Base-by-base conservation (phyloP, 352 stramenopile genomes). In the Phytophthora syringae region DNA sequence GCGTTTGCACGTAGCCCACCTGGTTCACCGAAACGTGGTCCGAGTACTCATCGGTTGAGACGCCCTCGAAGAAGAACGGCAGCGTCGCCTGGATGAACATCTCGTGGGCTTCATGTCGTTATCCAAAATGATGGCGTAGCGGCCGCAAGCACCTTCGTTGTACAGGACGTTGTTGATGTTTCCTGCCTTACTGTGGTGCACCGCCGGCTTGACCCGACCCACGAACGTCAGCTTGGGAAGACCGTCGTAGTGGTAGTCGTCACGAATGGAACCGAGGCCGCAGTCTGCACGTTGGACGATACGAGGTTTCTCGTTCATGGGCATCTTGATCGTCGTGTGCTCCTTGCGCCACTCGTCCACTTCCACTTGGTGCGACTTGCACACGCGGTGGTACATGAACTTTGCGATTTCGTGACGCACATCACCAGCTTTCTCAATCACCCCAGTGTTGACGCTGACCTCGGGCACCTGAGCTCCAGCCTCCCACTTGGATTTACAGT, bases 181-280 rank as follows among this genome's bases (percentile, higher is more conserved):
- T n/a, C n/a, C n/a, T 92, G 84, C 84, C 60, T 93, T 93, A 25
- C 69, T 82, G 70, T 93, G 84, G 65, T 93, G 84, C 9, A 88
- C 77, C 27, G 76, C 79, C 13, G 82, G 79, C 54, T 89, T 90
- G 71, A 90, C 86, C 28, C 82, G 79, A 13, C 82, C 79, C 0
- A 82, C 69, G 50, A 88, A 90, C 36, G 79, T 88, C 27, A 90
- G 74, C 52, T 85, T 85, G 15, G 79, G 82, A 24, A 80, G 77
- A 0, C 79, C 77, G 7, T 76, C 75, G 69, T 90, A 90, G 51
- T 81, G 61, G 67, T 89, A 90, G 62, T 90, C 79, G 48, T 90
- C 82, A 43, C 82, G 79, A 43, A 89, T 78, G 1, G 82, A 90
- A 1, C 82, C 82, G 0, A 90, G 78, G 6, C 77, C 80, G 28